A percentile compares a stretch with the other conserved stretches of the same genome.
Evolutionary conservation across 2,329 filamentous ascomycete genomes (phyloP).

Genomic region (Colletotrichum echinochloae): DNA sequence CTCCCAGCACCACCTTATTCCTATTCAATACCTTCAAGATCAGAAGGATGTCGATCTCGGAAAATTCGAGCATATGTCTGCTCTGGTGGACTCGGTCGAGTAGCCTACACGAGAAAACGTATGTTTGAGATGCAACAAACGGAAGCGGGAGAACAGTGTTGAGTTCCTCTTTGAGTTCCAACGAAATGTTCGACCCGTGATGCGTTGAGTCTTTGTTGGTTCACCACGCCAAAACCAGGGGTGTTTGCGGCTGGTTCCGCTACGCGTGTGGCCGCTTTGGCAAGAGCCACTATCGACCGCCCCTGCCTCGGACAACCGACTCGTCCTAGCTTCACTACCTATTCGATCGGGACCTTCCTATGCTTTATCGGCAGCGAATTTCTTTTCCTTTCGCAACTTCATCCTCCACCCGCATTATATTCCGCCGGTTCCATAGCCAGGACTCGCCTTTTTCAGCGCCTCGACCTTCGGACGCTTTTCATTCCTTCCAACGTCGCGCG

Average conservation of each 20-base stretch:
- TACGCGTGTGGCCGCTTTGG: constrained; percentile 8
- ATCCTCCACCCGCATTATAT: neutral
- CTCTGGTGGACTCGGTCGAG: neutral
- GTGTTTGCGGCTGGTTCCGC: constrained; percentile 15
- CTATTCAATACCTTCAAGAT: neutral
- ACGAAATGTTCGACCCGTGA: constrained; percentile 9
- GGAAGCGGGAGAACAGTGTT: constrained; percentile 23
- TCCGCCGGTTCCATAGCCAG: neutral
- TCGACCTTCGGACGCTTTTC: neutral
- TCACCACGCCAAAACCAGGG: neutral
- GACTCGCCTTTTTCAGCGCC: neutral
- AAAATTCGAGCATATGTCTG: neutral
- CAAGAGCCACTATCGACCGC: constrained; percentile 8
- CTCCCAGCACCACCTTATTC: neutral
- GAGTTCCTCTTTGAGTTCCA: constrained; percentile 28
- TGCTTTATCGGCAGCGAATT: neutral
- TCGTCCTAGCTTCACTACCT: neutral
- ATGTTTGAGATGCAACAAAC: neutral
- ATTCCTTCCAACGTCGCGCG: neutral
- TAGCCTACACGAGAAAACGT: neutral
- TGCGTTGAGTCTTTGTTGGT: neutral
- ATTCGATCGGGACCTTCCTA: constrained; percentile 1
- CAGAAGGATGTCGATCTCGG: neutral
- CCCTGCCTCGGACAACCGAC: constrained; percentile 8
- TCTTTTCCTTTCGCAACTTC: neutral